Conservation (phyloP, 352 stramenopile genomes). For the Globisporangium nunn region DNA sequence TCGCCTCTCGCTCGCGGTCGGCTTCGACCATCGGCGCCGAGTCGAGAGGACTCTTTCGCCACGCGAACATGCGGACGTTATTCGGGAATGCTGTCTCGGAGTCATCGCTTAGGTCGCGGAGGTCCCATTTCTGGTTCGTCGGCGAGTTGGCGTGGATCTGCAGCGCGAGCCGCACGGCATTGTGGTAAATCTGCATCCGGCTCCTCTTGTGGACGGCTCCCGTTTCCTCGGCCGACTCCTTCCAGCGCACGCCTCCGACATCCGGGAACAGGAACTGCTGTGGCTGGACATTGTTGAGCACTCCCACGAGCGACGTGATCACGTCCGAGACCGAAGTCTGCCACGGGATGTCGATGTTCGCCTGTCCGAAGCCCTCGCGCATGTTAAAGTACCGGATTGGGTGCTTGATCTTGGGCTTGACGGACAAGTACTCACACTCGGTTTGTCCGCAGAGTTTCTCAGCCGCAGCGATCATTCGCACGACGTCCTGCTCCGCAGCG, state of each 20-base stretch:
- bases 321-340: constrained; percentile 43
- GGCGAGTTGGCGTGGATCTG: constrained; percentile 39
- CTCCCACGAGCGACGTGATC: constrained; percentile 37
- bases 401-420: constrained; percentile 50
- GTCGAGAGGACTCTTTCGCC: constrained; percentile 1
- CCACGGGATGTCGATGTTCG: constrained; percentile 26
- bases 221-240: constrained; percentile 6
- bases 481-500: constrained; percentile 36
- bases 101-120: constrained; percentile 5
- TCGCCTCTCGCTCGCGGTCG: neutral
- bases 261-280: constrained; percentile 33
- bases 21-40: neutral
- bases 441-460: constrained; percentile 33
- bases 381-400: constrained; percentile 55
- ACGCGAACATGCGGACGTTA: constrained; percentile 13
- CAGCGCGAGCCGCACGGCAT: constrained; percentile 29
- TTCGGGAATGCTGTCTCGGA: constrained; percentile 7
- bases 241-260: constrained; percentile 19
- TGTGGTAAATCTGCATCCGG: constrained; percentile 40
- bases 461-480: constrained; percentile 27
- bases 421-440: constrained; percentile 39
- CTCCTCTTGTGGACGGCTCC: constrained; percentile 12
- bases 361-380: constrained; percentile 45
- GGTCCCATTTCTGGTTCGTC: constrained; percentile 32
- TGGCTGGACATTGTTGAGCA: constrained; percentile 50